Conservation (phyloP, 148 eudicot species). For the Fagopyrum homotropicum region DNA sequence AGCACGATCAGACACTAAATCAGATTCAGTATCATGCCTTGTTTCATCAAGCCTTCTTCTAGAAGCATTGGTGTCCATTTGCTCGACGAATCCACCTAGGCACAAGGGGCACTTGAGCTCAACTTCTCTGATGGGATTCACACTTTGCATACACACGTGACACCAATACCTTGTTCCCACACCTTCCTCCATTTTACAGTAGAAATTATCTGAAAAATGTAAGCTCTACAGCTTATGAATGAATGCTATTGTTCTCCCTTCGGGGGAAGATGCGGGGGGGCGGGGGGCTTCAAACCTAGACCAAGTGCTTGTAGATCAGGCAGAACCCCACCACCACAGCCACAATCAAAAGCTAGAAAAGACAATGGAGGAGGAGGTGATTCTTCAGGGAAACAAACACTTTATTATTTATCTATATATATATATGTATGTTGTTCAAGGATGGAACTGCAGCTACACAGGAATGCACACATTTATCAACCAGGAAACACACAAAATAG, state of each 20-base stretch:
- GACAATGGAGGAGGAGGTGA: conserved; percentile 7
- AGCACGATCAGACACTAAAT: conserved; percentile 32
- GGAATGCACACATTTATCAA: background rate
- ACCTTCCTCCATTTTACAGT: conserved; percentile 16
- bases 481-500: background rate
- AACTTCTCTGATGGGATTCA: conserved; percentile 37
- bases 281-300: conserved; percentile 9
- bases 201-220: too few species aligned
- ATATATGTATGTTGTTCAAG: background rate
- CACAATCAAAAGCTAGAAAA: conserved; percentile 3
- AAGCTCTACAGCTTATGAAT: too few species aligned
- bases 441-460: background rate
- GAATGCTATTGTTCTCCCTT: background rate
- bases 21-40: background rate
- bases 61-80: conserved; percentile 26
- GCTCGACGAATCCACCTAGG: conserved; percentile 49
- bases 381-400: background rate
- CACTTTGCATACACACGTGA: conserved; percentile 39
- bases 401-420: too few species aligned
- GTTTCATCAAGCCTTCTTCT: conserved; percentile 13
- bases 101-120: conserved; percentile 55
- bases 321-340: conserved; percentile 11
- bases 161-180: conserved; percentile 39
- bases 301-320: background rate
- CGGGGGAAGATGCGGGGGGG: background rate